These are phyloP conservation scores for Boletus insuetus DNA, from an alignment of 768 basidiomycete genomes.

Conservation along the genomic window DNA sequence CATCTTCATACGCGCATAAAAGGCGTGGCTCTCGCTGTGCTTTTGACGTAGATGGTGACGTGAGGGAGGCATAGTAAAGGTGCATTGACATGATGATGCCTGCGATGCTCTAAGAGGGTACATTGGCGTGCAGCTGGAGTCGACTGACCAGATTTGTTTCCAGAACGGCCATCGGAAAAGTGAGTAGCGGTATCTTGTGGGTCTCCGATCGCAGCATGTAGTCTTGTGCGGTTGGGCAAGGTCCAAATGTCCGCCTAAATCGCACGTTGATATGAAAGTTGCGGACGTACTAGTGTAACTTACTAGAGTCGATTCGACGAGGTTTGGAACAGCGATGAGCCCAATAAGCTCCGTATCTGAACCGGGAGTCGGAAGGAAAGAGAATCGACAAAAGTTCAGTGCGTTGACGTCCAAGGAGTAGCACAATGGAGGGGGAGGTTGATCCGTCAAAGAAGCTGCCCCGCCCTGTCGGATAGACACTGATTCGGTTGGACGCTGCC, in stretches of 20 bases:
- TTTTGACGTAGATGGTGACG: slow-evolving; percentile 32
- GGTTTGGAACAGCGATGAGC: slow-evolving; percentile 79
- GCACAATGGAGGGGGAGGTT: slow-evolving; percentile 48
- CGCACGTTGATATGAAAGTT: neutral
- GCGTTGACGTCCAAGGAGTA: slow-evolving; percentile 89
- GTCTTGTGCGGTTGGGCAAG: slow-evolving; percentile 60
- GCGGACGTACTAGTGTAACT: slow-evolving; percentile 11
- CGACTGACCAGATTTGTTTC: slow-evolving; percentile 52
- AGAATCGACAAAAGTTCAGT: slow-evolving; percentile 91
- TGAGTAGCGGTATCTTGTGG: slow-evolving; percentile 28
- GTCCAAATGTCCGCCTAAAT: slow-evolving; percentile 84
- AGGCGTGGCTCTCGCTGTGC: slow-evolving; percentile 50
- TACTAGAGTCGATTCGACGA: slow-evolving; percentile 85
- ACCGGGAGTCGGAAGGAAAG: slow-evolving; percentile 44
- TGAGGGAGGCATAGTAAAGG: slow-evolving; percentile 42
- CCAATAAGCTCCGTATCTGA: slow-evolving; percentile 30
- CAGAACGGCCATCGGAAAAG: slow-evolving; percentile 46
- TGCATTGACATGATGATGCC: slow-evolving; percentile 91
- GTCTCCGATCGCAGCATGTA: slow-evolving; percentile 86
- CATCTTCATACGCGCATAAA: slow-evolving; percentile 82
- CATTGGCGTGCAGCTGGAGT: neutral
- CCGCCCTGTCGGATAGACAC: slow-evolving; percentile 48
- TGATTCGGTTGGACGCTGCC: slow-evolving; percentile 53
- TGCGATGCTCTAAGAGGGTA: slow-evolving; percentile 24
- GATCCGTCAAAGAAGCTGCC: slow-evolving; percentile 51